These are phyloP conservation scores for Cymbidium sinense DNA, from an alignment of 106 monocot species.

Conservation along the genomic window DNA sequence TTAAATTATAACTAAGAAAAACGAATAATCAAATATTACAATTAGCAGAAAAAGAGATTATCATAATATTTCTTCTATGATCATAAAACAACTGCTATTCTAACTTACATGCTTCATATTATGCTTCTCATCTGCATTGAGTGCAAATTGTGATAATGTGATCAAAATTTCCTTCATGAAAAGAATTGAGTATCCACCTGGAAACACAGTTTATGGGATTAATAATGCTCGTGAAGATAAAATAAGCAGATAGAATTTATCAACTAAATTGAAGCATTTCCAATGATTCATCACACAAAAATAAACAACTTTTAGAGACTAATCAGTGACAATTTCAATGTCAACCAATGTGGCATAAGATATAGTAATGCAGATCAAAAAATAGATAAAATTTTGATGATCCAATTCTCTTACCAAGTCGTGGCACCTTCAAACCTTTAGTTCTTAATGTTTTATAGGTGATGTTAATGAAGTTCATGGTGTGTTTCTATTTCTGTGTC, in stretches of 20 bases:
- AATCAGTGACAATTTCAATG: not conserved
- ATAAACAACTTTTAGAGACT: not conserved
- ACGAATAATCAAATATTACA: not conserved
- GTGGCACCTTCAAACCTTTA: too few relatives aligned
- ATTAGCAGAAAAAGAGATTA: not conserved
- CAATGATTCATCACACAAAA: not conserved
- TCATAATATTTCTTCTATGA: not conserved
- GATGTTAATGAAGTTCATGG: too few relatives aligned
- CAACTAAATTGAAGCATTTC: not conserved
- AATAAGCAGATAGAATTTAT: not conserved
- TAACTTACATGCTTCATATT: constrained; percentile 43
- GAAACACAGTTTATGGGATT: constrained; percentile 6
- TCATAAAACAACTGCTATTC: not conserved
- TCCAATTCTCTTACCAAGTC: too few relatives aligned
- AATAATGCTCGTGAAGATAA: not conserved
- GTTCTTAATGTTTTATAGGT: not conserved
- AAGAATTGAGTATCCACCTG: constrained; percentile 43
- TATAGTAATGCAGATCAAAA: not conserved
- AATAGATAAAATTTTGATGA: not conserved
- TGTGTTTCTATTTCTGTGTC: too few relatives aligned
- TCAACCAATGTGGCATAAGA: not conserved
- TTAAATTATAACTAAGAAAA: not conserved
- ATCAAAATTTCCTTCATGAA: constrained; percentile 71
- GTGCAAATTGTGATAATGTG: constrained; percentile 31
- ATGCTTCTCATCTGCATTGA: constrained; percentile 14